Evolutionary conservation across 495 filamentous ascomycete species (phyloP), one percentile per base, ranked within the genome.

Genomic region (Astrothelium macrocarpum): DNA sequence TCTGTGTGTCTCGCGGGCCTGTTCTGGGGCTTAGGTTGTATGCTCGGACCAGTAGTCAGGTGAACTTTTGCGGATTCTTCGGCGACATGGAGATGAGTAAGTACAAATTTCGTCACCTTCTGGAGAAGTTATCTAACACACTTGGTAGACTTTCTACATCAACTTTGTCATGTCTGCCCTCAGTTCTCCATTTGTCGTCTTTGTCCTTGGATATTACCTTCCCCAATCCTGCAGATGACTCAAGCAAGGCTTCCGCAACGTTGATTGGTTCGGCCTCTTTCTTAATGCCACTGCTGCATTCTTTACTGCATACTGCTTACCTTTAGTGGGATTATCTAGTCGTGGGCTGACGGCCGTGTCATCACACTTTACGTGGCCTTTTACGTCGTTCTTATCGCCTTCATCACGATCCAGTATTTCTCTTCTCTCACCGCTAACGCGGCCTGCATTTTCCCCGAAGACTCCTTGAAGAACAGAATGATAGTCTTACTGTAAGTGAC

Each of bases 111-210:
- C 72, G 70, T 62, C 73, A 72, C 42, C 59, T 42, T 23, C 10
- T 39, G 34, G 34, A 39, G 34, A 39, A 39, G 14, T 5, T 5
- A 14, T 39, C 34, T 14, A 5, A 39, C 34, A 39, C 34, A 5
- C 34, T 39, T 67, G 85, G 4, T 87, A 84, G 86, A 82, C 83
- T 25, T 90, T 90, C 70, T 91, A 88, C 73, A 84, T 91, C 71
- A 90, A 89, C 65, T 77, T 90, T 18, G 70, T 76, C 45, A 72
- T 89, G 23, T 82, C 79, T 16, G 86, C 66, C 5, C 64, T 79
- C 4, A 77, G 78, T 25, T 75, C 79, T 0, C 87, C 85, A 0
- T 73, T 82, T 42, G 87, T 81, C 66, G 32, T 89, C 63, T 79
- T 84, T 67, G 66, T 80, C 32, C 14, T 39, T 5, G 34, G 14